Conservation (phyloP, 305 asterid species). For the Rubia peregrina region DNA sequence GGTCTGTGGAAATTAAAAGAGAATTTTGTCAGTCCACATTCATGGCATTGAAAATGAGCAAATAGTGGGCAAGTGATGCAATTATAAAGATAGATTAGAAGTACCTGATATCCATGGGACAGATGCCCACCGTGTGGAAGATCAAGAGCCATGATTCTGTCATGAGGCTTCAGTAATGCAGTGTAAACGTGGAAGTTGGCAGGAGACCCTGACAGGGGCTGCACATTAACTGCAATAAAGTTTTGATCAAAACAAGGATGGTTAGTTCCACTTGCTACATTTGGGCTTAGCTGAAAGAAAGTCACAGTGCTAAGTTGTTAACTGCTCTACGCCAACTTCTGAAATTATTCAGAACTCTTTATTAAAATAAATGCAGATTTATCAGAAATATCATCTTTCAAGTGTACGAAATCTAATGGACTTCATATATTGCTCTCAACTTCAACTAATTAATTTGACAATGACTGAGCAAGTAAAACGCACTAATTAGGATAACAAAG, state of each 20-base stretch:
- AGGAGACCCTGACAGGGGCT: conserved; percentile 81
- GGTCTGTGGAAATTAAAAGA: conserved; percentile 38
- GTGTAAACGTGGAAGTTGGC: conserved; percentile 82
- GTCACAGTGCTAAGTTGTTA: not conserved
- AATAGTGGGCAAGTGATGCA: not conserved
- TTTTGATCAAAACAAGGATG: not conserved
- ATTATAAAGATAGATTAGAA: not conserved
- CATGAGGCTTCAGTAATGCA: conserved; percentile 74
- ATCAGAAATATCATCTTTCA: conserved; percentile 1
- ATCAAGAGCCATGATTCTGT: conserved; percentile 88
- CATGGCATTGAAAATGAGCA: not conserved
- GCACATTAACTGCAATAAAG: conserved; percentile 64
- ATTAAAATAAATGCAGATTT: not conserved
- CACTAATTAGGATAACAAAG: not conserved
- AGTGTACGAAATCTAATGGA: not conserved
- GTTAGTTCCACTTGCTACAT: not conserved
- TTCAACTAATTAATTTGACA: not conserved
- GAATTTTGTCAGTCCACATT: conserved; percentile 12
- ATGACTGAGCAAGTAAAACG: not conserved
- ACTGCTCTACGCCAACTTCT: conserved; percentile 1
- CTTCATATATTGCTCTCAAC: not conserved
- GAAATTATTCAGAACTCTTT: conserved; percentile 5
- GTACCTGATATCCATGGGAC: conserved; percentile 83
- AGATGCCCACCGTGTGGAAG: conserved; percentile 95
- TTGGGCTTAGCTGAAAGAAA: not conserved